phyloP scores from a whole-genome alignment of 2,329 filamentous ascomycete species.

The Penicillium glabrum region DNA sequence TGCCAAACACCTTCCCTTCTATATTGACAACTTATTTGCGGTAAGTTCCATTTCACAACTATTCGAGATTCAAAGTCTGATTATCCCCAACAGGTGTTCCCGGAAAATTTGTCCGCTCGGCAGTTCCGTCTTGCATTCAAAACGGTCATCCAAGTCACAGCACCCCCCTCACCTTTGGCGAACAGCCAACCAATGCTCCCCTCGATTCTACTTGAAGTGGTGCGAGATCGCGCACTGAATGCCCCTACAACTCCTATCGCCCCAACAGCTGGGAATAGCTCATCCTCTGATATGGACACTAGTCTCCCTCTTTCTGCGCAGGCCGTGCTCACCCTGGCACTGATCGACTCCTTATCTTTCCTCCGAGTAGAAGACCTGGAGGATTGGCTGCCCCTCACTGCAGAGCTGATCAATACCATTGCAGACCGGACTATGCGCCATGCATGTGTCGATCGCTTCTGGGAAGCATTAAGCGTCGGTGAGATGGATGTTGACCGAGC shows the following conservation, averaged over 20 bases:
- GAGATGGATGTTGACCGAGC: conserved; percentile 88
- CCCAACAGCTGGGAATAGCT: conserved; percentile 32
- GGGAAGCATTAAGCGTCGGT: conserved; percentile 74
- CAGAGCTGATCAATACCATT: conserved; percentile 66
- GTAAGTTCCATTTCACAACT: conserved; percentile 28
- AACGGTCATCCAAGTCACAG: conserved; percentile 77
- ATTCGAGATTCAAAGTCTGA: not conserved
- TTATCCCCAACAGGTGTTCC: conserved; percentile 60
- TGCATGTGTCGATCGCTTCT: conserved; percentile 69
- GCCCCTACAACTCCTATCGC: conserved; percentile 53
- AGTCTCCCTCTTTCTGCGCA: conserved; percentile 63
- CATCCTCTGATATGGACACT: conserved; percentile 36
- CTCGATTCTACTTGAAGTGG: conserved; percentile 76
- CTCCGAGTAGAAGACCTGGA: conserved; percentile 69
- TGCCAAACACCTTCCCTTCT: conserved; percentile 72
- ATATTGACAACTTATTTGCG: conserved; percentile 76
- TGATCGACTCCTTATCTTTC: conserved; percentile 77
- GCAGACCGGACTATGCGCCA: conserved; percentile 62
- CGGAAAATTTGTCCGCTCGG: conserved; percentile 71
- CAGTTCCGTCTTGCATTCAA: conserved; percentile 89
- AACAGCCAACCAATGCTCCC: conserved; percentile 74
- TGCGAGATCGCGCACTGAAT: conserved; percentile 63
- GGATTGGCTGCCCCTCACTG: conserved; percentile 76
- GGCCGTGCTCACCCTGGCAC: conserved; percentile 70
- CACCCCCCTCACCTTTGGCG: conserved; percentile 74